These are phyloP conservation scores for Alternaria conjuncta DNA, from an alignment of 2,329 filamentous ascomycete species.

Conservation along the genomic window DNA sequence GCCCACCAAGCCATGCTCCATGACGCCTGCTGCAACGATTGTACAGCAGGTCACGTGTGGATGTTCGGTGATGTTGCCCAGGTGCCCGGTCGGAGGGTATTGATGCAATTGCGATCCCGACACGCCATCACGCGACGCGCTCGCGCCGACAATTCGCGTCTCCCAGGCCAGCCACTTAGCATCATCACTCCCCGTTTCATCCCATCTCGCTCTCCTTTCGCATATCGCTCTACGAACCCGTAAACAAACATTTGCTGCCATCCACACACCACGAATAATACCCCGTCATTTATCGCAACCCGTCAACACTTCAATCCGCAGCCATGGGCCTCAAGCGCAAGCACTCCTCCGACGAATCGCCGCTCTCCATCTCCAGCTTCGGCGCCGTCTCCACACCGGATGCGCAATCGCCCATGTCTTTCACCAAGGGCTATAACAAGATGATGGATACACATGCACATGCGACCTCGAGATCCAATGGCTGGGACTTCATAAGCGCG, in stretches of 20 bases:
- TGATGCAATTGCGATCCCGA: not conserved
- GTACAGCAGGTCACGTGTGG: not conserved
- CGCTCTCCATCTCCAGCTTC: conserved; percentile 51
- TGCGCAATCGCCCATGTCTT: conserved; percentile 35
- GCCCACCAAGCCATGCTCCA: not conserved
- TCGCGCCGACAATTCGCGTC: conserved; percentile 13
- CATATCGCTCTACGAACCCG: not conserved
- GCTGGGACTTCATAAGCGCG: conserved; percentile 36
- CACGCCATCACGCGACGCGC: conserved; percentile 14
- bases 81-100: not conserved
- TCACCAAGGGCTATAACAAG: conserved; percentile 23
- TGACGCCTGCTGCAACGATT: not conserved
- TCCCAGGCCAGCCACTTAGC: conserved; percentile 34
- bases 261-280: not conserved
- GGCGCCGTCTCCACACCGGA: conserved; percentile 39
- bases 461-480: conserved; percentile 9
- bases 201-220: conserved; percentile 4
- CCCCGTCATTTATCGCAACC: not conserved
- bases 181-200: conserved; percentile 20
- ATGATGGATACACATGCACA: conserved; percentile 36
- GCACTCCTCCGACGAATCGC: conserved; percentile 57
- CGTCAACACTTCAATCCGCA: not conserved
- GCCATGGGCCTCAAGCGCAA: conserved; percentile 66
- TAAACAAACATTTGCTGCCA: not conserved
- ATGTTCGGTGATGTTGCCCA: not conserved